A percentile compares a stretch with the other conserved stretches of the same genome.
These are phyloP conservation scores for Graphilbum sp. DNA, from an alignment of 2,329 filamentous ascomycete genomes.

Conservation along the genomic window DNA sequence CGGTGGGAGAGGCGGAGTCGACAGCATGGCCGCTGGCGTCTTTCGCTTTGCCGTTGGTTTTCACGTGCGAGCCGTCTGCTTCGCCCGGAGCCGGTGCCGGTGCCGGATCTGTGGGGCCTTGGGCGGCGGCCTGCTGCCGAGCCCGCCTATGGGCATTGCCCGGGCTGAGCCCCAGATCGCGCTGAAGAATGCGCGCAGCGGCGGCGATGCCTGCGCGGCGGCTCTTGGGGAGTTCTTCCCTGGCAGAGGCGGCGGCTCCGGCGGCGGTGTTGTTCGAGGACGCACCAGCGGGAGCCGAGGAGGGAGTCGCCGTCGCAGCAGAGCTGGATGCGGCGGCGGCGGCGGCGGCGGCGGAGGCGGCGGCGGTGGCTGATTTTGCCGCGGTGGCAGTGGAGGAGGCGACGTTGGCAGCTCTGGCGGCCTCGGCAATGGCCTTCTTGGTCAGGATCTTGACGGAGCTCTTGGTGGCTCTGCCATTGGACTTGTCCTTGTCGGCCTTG, in stretches of 20 bases:
- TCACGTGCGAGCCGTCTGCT: not conserved
- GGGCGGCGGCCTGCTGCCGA: slow-evolving; percentile 22
- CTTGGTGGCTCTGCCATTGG: slow-evolving; percentile 23
- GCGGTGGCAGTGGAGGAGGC: slow-evolving; percentile 13
- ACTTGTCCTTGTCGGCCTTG: slow-evolving; percentile 40
- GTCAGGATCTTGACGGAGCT: slow-evolving; percentile 48
- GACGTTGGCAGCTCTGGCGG: slow-evolving; percentile 28
- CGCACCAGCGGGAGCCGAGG: slow-evolving; percentile 24
- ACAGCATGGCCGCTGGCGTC: not conserved
- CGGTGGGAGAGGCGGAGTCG: not conserved
- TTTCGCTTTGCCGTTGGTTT: not conserved
- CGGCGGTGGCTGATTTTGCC: slow-evolving; percentile 34
- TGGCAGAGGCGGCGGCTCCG: slow-evolving; percentile 17
- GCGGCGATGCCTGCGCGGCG: slow-evolving; percentile 44
- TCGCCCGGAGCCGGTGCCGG: not conserved
- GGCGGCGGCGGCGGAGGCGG: too few species aligned
- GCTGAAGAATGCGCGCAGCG: slow-evolving; percentile 47
- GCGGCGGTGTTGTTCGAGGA: slow-evolving; percentile 25
- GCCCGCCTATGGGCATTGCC: slow-evolving; percentile 45
- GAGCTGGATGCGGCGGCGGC: too few species aligned
- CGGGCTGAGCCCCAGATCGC: slow-evolving; percentile 48
- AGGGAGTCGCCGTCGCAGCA: slow-evolving; percentile 37
- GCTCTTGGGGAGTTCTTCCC: slow-evolving; percentile 31
- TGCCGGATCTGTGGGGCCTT: slow-evolving; percentile 16
- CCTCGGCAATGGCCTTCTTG: slow-evolving; percentile 37